Percentiles rank a stretch among this genome's conserved stretches.
These are phyloP conservation scores for Calonectria pteridis DNA, from an alignment of 2,329 filamentous ascomycete species.

Conservation along the genomic window DNA sequence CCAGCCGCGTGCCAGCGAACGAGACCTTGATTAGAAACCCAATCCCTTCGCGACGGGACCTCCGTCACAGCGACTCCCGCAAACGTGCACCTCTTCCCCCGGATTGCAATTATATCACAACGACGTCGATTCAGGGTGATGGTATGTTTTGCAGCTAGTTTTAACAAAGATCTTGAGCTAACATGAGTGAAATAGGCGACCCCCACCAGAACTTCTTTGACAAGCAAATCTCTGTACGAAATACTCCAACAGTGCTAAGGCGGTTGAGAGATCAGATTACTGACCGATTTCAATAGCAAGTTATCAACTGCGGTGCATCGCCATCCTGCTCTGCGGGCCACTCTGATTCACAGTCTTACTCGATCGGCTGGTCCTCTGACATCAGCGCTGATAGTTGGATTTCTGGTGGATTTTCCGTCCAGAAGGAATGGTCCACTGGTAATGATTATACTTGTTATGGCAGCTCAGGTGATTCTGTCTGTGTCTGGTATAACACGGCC, in stretches of 20 bases:
- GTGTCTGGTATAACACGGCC: slow-evolving; percentile 20
- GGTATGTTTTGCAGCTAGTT: background rate
- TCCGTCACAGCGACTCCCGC: background rate
- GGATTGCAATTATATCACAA: background rate
- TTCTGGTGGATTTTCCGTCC: slow-evolving; percentile 9
- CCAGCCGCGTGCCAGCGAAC: background rate
- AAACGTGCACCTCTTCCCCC: background rate
- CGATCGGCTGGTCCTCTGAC: slow-evolving; percentile 8
- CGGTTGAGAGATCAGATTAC: background rate
- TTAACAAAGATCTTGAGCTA: background rate
- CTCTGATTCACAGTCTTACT: background rate
- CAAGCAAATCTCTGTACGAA: slow-evolving; percentile 17
- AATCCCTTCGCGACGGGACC: background rate
- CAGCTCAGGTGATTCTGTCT: background rate
- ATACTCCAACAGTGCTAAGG: background rate
- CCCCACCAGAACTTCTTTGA: slow-evolving; percentile 17
- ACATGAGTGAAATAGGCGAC: background rate
- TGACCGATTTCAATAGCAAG: slow-evolving; percentile 1
- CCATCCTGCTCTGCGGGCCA: slow-evolving; percentile 5
- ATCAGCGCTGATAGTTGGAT: slow-evolving; percentile 3
- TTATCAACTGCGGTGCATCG: background rate
- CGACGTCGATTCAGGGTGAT: background rate
- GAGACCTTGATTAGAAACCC: background rate
- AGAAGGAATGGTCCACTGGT: slow-evolving; percentile 2
- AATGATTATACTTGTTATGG: slow-evolving; percentile 10